Evolutionary conservation across 2,329 filamentous ascomycete genomes (phyloP).

Genomic region (Hypoxylon sp.): DNA sequence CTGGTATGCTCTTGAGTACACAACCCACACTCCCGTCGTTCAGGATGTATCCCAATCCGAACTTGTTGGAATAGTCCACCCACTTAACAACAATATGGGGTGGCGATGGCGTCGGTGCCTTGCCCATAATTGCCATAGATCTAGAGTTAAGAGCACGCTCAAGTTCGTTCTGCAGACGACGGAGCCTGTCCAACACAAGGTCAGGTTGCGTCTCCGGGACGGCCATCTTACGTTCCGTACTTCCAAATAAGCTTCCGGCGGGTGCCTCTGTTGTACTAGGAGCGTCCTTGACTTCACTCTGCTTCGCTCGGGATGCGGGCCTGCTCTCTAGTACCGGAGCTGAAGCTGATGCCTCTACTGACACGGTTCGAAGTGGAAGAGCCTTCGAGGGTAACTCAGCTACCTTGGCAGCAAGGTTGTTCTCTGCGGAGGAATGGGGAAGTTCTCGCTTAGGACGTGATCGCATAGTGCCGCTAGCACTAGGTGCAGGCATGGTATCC

Average conservation of each 20-base stretch:
- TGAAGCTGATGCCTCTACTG: slow-evolving; percentile 12
- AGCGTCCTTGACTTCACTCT: slow-evolving; percentile 22
- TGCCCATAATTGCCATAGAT: slow-evolving; percentile 67
- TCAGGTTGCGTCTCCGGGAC: slow-evolving; percentile 66
- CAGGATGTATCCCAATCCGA: slow-evolving; percentile 83
- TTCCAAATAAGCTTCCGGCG: slow-evolving; percentile 63
- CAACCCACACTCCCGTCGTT: slow-evolving; percentile 84
- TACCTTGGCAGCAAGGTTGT: slow-evolving; percentile 35
- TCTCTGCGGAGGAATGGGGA: slow-evolving; percentile 40
- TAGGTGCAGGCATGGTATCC: slow-evolving; percentile 45
- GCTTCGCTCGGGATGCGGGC: slow-evolving; percentile 12
- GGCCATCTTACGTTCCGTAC: slow-evolving; percentile 59
- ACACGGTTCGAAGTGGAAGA: slow-evolving; percentile 11
- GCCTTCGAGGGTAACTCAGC: slow-evolving; percentile 25
- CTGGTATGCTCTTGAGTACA: slow-evolving; percentile 65
- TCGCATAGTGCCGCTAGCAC: slow-evolving; percentile 43
- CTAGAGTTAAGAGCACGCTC: slow-evolving; percentile 70
- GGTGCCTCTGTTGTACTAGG: slow-evolving; percentile 43
- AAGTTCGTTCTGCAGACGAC: slow-evolving; percentile 65
- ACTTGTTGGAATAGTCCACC: slow-evolving; percentile 90
- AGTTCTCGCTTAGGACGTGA: slow-evolving; percentile 43
- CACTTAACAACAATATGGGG: slow-evolving; percentile 77
- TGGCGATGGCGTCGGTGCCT: slow-evolving; percentile 62
- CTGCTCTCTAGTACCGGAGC: slow-evolving; percentile 15
- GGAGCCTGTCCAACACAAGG: slow-evolving; percentile 63